A percentile compares a stretch with the other conserved stretches of the same genome.
Conservation (phyloP, 805 yeast species). For the Danielozyma ontarioensis region DNA sequence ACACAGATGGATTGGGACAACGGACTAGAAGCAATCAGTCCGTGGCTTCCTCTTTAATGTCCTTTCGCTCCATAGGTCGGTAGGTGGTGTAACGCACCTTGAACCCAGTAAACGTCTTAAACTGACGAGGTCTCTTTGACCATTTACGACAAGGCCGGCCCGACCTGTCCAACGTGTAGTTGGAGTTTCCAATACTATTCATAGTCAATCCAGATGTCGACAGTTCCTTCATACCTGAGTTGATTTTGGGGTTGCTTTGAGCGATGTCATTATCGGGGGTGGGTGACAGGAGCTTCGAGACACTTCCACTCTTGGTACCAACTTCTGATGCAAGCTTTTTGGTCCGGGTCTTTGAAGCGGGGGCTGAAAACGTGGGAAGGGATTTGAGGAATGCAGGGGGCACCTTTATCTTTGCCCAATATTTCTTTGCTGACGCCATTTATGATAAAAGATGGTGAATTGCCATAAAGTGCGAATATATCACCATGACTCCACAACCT, state of each 20-base stretch:
- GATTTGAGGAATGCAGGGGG: conserved; percentile 25
- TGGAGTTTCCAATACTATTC: conserved; percentile 22
- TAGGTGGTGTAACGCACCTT: conserved; percentile 21
- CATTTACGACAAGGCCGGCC: conserved; percentile 31
- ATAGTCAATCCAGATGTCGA: conserved; percentile 38
- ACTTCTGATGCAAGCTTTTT: conserved; percentile 30
- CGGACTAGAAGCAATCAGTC: no score
- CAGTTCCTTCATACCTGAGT: conserved; percentile 34
- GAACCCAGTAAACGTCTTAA: conserved; percentile 42
- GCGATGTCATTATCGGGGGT: conserved; percentile 6
- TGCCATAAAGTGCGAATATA: not conserved
- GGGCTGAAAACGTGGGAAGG: conserved; percentile 31
- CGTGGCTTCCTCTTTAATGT: no score
- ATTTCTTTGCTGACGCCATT: conserved; percentile 34
- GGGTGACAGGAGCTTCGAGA: conserved; percentile 4
- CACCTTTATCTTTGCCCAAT: conserved; percentile 27
- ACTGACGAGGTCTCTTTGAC: conserved; percentile 28
- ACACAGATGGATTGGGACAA: no score
- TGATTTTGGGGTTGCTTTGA: conserved; percentile 22
- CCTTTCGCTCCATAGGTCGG: not conserved
- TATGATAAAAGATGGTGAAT: no score
- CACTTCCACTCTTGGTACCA: not conserved
- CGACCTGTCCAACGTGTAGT: conserved; percentile 27
- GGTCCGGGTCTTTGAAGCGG: conserved; percentile 24
- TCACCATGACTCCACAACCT: conserved; percentile 1